phyloP scores from a whole-genome alignment of 371 early-diverging fungal species.

The Smittium mucronatum region DNA sequence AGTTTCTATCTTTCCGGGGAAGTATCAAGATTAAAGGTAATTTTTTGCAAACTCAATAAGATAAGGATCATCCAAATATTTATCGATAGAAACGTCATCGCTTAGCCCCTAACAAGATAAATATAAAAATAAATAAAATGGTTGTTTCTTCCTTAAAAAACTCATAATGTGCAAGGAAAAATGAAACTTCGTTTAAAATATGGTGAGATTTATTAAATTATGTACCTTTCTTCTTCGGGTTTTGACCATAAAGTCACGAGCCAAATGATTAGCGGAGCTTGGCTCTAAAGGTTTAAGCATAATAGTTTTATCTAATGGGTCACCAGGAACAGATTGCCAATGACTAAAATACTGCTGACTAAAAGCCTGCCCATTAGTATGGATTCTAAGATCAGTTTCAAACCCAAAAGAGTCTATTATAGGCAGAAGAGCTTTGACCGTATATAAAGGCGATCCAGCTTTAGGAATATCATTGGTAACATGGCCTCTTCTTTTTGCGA shows the following conservation, averaged over 20 bases:
- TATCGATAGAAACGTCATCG: conserved; percentile 86
- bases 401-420: conserved; percentile 93
- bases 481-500: conserved; percentile 92
- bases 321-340: conserved; percentile 94
- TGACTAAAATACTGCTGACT: conserved; percentile 91
- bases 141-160: too few relatives aligned
- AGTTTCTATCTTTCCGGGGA: too few relatives aligned
- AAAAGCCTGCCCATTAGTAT: conserved; percentile 93
- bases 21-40: conserved; percentile 2
- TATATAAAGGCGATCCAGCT: conserved; percentile 88
- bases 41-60: conserved; percentile 18
- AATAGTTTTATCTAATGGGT: conserved; percentile 82
- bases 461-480: conserved; percentile 91
- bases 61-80: conserved; percentile 78
- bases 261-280: conserved; percentile 51
- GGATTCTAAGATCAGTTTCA: conserved; percentile 90
- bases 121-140: neutral
- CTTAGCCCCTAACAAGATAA: conserved; percentile 42
- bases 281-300: conserved; percentile 77
- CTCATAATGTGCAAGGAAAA: too few relatives aligned
- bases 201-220: neutral
- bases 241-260: conserved; percentile 95
- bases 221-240: conserved; percentile 74
- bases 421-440: conserved; percentile 85
- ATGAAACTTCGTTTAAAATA: too few relatives aligned